Percentiles rank a stretch among this genome's conserved stretches.
Evolutionary conservation across 164 flowering plant genomes (phyloP).

Genomic region (Chimonanthus salicifolius): DNA sequence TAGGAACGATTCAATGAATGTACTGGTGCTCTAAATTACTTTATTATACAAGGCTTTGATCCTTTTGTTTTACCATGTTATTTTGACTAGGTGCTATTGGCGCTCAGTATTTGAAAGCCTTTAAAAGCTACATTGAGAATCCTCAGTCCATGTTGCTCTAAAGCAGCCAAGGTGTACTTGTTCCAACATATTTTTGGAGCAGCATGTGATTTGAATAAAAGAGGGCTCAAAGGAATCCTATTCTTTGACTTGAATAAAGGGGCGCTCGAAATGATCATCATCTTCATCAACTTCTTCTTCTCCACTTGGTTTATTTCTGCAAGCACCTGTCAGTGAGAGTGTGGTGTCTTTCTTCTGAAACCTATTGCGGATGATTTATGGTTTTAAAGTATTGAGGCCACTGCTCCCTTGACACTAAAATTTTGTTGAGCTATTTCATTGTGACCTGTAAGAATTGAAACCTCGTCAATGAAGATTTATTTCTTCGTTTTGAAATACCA

Average conservation of each 20-base stretch:
- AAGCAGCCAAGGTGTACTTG: conserved; percentile 5
- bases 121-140: conserved; percentile 84
- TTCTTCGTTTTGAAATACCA: too few relatives aligned
- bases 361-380: not conserved
- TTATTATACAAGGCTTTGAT: not conserved
- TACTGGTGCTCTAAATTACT: not conserved
- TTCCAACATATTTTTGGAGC: conserved; percentile 2
- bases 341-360: not conserved
- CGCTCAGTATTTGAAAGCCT: conserved; percentile 89
- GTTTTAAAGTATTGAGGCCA: not conserved
- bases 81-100: conserved; percentile 79
- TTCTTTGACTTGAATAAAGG: conserved; percentile 11
- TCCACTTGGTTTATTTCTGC: not conserved
- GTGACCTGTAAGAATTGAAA: not conserved
- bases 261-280: conserved; percentile 1
- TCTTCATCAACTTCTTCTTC: not conserved
- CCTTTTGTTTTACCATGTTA: not conserved
- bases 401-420: not conserved
- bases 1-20: too few relatives aligned
- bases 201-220: conserved; percentile 9
- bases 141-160: conserved; percentile 85
- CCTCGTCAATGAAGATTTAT: not conserved
- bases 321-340: not conserved
- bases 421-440: not conserved
- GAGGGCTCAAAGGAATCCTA: conserved; percentile 5